Base-by-base conservation (phyloP, 2,329 filamentous ascomycete species). In the Colletotrichum nymphaeae region DNA sequence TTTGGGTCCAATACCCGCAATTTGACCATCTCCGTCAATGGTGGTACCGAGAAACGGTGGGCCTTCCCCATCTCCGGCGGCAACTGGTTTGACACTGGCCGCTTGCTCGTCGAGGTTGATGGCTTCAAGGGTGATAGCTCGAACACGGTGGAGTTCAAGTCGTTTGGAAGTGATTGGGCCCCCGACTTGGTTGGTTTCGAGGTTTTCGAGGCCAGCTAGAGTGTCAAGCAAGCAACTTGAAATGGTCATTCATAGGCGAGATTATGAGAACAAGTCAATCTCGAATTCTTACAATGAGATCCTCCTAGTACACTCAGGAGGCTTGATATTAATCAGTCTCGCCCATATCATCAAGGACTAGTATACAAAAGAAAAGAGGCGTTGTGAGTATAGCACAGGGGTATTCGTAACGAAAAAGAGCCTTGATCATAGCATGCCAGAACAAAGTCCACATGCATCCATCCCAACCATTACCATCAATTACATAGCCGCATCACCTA, bases 41-140 rank as follows among this genome's bases (percentile, higher is more conserved):
- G 80, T 1, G 79, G 78, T 0, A 67, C 76, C 0, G 78, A 81
- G 0, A 86, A 87, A 76, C 78, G 87, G 1, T 85, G 88, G 74
- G 86, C 87, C 0, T 87, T 88, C 26, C 87, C 87, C 0, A 79
- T 89, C 16, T 84, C 85, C 0, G 88, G 87, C 0, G 80, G 83
- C 2, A 84, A 88, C 68, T 90, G 88, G 87, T 86, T 81, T 67
- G 87, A 89, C 78, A 83, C 83, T 0, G 86, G 84, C 1, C 82
- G 85, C 0, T 70, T 89, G 75, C 80, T 81, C 0, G 78, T 89
- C 9, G 80, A 86, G 73, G 78, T 87, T 0, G 83, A 84, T 35
- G 87, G 86, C 0, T 89, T 88, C 76, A 81, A 80, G 14, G 80
- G 79, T 11, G 86, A 86, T 0, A 74, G 75, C 0, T 78, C 79